Evolutionary conservation across 345 rosid genomes (phyloP), one percentile per base, ranked within the genome.

Genomic region (Psidium guajava): DNA sequence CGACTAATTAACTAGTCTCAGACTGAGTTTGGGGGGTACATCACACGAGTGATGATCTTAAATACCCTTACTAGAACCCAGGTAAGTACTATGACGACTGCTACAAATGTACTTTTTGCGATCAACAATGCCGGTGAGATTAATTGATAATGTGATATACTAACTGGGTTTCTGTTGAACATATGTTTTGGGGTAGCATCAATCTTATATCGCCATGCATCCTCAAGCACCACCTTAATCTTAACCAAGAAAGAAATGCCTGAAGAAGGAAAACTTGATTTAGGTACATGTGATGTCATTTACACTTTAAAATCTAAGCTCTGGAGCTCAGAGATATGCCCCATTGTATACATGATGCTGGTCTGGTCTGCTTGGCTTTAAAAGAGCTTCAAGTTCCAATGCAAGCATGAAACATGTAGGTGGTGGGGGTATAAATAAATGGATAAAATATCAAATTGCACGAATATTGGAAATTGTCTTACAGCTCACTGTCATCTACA

Each of bases 371-470:
- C 47, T 61, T 75, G 51, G 44, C 36, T 32, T 81, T 82, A 47
- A 81, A 56, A 85, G 58, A 82, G 25, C 57, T 85, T 82, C 84
- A 81, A 85, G 87, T 85, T 59, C 87, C 84, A 55, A 85, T 82
- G 87, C 56, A 85, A 36, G 36, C 77, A 85, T 85, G 84, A 55
- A 28, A 56, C 54, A 44, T n/a, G 7, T 47, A 18, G 36, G 56
- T 28, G 75, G 64, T 84, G 32, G 69, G 64, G 57, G 47, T 40
- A 14, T n/a, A 13, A 52, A 27, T 20, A 47, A 47, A 49, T 25
- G n/a, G 44, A 44, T 28, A 18, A 20, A 75, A 44, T n/a, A 21
- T 53, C 11, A 81, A 21, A 21, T 44, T 47, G 57, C 58, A 28
- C 64, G 20, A 11, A 47, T 53, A 85, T 85, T 82, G 59, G 81